Base-by-base conservation (phyloP, 2,329 filamentous ascomycete genomes). In the Bipolaris cookei region DNA sequence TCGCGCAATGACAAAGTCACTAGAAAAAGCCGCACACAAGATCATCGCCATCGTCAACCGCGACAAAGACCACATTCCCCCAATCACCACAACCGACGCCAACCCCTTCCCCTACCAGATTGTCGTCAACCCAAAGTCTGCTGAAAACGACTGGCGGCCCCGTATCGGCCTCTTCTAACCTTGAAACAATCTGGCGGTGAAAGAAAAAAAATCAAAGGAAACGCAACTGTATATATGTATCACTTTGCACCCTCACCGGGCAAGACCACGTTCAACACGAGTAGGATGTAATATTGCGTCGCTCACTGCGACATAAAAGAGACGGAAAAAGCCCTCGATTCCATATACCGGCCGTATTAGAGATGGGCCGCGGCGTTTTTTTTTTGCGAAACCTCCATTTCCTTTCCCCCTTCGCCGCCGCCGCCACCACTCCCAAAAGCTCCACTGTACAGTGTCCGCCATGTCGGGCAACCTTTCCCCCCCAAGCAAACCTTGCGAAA, bases 51-150 rank as follows among this genome's bases (percentile, higher is more conserved):
- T 91, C 51, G 92, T 91, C 69, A 96, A 96, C 78, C 82, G 86
- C 49, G 90, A 97, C 77, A 96, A 96, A 76, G 91, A 96, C 71
- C 95, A 98, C 77, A 98, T 99, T 64, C 95, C 95, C 1, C 95
- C 94, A 48, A 98, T 98, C 69, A 97, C 92, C 7, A 95, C 92
- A 20, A 92, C 88, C 72, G 91, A 94, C 61, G 83, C 90, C 45
- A 98, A 98, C 75, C 94, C 95, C 0, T 99, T 98, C 72, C 94
- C 94, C 0, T 98, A 96, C 78, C 90, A 93, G 76, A 96, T 98
- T 72, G 85, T 89, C 59, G 87, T 98, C 57, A 95, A 96, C 72
- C 91, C 91, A 55, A 91, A 91, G 70, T 45, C 70, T 25, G 62
- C 63, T 18, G 88, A 90, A 32, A 73, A 64, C 49, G 85, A 88